phyloP scores from a whole-genome alignment of 805 yeast genomes.

The Osmozyma mogii region DNA sequence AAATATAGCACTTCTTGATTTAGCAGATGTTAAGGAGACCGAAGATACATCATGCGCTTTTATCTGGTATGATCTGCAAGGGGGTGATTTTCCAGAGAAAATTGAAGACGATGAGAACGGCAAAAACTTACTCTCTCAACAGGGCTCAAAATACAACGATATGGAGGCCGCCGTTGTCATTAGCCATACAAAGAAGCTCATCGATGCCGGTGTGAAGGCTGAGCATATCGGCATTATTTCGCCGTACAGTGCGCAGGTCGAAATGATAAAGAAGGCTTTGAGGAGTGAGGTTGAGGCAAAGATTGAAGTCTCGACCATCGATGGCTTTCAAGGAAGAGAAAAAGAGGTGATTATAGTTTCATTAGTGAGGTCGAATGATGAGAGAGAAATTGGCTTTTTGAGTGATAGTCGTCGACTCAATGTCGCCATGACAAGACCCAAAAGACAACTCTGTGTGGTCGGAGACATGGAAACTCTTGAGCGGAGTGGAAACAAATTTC shows the following conservation, averaged over 20 bases:
- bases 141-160: slow-evolving; percentile 65
- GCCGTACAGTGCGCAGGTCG: slow-evolving; percentile 86
- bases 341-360: slow-evolving; percentile 79
- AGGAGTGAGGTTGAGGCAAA: slow-evolving; percentile 18
- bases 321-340: slow-evolving; percentile 96
- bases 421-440: slow-evolving; percentile 90
- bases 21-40: slow-evolving; percentile 33
- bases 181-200: slow-evolving; percentile 46
- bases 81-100: slow-evolving; percentile 71
- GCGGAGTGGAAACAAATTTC: slow-evolving; percentile 35
- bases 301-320: slow-evolving; percentile 83
- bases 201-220: slow-evolving; percentile 44
- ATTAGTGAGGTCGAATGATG: slow-evolving; percentile 73
- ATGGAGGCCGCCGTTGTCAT: slow-evolving; percentile 62
- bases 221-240: slow-evolving; percentile 75
- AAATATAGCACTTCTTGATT: slow-evolving; percentile 43
- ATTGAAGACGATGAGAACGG: slow-evolving; percentile 24
- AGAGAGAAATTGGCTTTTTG: slow-evolving; percentile 71
- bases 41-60: slow-evolving; percentile 51
- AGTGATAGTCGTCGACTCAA: slow-evolving; percentile 73
- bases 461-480: slow-evolving; percentile 77
- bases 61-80: slow-evolving; percentile 91
- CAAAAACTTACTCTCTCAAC: slow-evolving; percentile 6
- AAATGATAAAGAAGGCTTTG: slow-evolving; percentile 43
- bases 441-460: slow-evolving; percentile 73